phyloP scores from a whole-genome alignment of 257 asterid genomes.

The Nicotiana otophora region DNA sequence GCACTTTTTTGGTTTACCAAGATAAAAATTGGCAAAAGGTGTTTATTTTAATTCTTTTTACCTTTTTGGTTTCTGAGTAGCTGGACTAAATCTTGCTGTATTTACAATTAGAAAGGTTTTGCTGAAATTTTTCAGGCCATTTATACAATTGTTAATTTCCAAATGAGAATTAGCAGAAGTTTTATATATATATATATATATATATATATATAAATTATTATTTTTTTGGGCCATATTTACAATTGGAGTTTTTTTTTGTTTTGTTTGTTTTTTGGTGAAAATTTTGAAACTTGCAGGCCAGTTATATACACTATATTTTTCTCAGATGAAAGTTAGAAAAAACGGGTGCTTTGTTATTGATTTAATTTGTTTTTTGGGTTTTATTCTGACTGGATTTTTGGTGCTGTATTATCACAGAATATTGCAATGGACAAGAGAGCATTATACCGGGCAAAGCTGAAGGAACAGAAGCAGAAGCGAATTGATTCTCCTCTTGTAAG shows the following conservation, averaged over 20 bases:
- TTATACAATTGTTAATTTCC: background rate
- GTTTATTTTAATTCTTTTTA: background rate
- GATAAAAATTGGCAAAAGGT: background rate
- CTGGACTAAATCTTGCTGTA: background rate
- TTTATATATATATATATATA: too few relatives aligned
- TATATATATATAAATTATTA: too few relatives aligned
- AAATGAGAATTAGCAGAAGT: background rate
- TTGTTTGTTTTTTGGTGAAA: background rate
- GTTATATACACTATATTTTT: background rate
- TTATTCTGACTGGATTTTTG: background rate
- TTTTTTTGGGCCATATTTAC: background rate
- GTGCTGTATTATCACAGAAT: background rate
- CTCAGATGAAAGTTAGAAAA: background rate
- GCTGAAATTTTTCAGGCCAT: background rate
- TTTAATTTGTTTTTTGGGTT: background rate
- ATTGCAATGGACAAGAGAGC: conserved; percentile 70
- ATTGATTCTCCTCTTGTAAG: conserved; percentile 85
- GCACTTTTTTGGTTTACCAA: background rate
- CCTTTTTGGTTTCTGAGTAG: background rate
- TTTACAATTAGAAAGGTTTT: background rate
- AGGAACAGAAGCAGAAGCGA: conserved; percentile 58
- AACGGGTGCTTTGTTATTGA: background rate
- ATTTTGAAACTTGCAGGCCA: background rate
- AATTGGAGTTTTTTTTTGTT: background rate
- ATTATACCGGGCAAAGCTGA: conserved; percentile 61